phyloP scores from a whole-genome alignment of 768 basidiomycete species.

The Suillus plorans region DNA sequence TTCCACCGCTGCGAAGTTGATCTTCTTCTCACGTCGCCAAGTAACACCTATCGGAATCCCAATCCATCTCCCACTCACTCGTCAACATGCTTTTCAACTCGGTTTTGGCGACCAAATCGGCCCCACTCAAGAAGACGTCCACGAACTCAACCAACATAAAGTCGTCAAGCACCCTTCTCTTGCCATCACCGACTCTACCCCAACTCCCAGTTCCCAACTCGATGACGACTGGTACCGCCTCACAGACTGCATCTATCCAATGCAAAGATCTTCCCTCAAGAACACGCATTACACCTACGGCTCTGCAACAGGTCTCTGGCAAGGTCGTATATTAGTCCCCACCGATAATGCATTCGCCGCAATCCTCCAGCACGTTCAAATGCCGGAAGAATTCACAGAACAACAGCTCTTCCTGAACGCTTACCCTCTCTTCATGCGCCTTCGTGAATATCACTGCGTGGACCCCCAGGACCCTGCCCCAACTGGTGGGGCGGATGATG shows the following conservation, averaged over 20 bases:
- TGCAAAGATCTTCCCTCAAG: slow-evolving; percentile 25
- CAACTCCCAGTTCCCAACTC: slow-evolving; percentile 42
- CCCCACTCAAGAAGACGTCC: slow-evolving; percentile 60
- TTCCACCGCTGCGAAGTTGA: slow-evolving; percentile 56
- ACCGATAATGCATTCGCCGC: slow-evolving; percentile 17
- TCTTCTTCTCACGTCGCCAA: slow-evolving; percentile 63
- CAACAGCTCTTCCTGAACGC: slow-evolving; percentile 35
- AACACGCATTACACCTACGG: slow-evolving; percentile 49
- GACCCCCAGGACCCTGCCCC: slow-evolving; percentile 37
- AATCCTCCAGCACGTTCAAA: slow-evolving; percentile 21
- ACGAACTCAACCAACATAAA: slow-evolving; percentile 50
- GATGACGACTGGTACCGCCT: slow-evolving; percentile 62
- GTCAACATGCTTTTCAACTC: slow-evolving; percentile 28
- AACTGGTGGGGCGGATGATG: slow-evolving; percentile 19
- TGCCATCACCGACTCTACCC: slow-evolving; percentile 21
- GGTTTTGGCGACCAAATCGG: slow-evolving; percentile 26
- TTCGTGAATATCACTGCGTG: slow-evolving; percentile 54
- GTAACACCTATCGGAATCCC: slow-evolving; percentile 44
- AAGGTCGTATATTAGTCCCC: slow-evolving; percentile 59
- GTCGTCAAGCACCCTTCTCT: slow-evolving; percentile 31
- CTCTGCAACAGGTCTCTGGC: slow-evolving; percentile 55
- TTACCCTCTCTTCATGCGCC: slow-evolving; percentile 56
- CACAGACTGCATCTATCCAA: slow-evolving; percentile 44
- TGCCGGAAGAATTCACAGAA: slow-evolving; percentile 35
- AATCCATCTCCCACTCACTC: slow-evolving; percentile 32